Conservation (phyloP, 352 stramenopile species). For the Phytophthora colocasiae region DNA sequence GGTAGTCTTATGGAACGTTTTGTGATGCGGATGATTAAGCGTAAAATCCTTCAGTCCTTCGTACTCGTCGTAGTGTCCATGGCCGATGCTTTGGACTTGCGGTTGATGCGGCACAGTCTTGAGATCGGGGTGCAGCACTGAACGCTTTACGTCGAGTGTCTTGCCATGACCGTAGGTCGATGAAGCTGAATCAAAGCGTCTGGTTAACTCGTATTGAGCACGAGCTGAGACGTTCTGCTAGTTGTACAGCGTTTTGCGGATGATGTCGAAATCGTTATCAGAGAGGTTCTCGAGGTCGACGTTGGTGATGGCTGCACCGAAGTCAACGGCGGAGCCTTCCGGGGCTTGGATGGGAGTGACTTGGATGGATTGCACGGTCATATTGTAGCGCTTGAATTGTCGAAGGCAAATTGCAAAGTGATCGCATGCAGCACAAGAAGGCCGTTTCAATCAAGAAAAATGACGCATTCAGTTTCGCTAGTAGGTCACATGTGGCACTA, state of each 20-base stretch:
- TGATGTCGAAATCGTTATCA: conserved; percentile 30
- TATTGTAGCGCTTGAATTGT: conserved; percentile 5
- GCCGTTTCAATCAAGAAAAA: neutral
- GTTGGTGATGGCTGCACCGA: conserved; percentile 34
- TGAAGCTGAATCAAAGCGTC: conserved; percentile 34
- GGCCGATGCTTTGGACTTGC: conserved; percentile 41
- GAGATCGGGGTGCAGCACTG: conserved; percentile 37
- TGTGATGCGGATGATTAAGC: conserved; percentile 41
- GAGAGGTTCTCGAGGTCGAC: conserved; percentile 33
- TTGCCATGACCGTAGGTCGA: conserved; percentile 41
- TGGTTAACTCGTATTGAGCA: conserved; percentile 38
- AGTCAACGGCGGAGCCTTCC: conserved; percentile 27
- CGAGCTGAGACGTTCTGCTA: conserved; percentile 28
- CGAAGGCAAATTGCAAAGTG: conserved; percentile 18
- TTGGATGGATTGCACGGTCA: conserved; percentile 26
- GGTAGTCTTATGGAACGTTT: conserved; percentile 39
- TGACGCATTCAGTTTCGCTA: neutral
- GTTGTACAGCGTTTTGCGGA: conserved; percentile 38
- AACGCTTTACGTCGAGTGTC: conserved; percentile 38
- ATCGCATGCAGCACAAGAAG: conserved; percentile 1
- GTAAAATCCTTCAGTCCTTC: conserved; percentile 41
- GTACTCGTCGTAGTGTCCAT: conserved; percentile 44
- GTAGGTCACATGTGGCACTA: conserved; percentile 9
- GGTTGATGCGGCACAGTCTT: conserved; percentile 42
- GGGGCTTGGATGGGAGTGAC: conserved; percentile 25